A percentile compares a stretch with the other conserved stretches of the same genome.
Conservation (phyloP, 495 filamentous ascomycete genomes). For the Corynascus novoguineensis region DNA sequence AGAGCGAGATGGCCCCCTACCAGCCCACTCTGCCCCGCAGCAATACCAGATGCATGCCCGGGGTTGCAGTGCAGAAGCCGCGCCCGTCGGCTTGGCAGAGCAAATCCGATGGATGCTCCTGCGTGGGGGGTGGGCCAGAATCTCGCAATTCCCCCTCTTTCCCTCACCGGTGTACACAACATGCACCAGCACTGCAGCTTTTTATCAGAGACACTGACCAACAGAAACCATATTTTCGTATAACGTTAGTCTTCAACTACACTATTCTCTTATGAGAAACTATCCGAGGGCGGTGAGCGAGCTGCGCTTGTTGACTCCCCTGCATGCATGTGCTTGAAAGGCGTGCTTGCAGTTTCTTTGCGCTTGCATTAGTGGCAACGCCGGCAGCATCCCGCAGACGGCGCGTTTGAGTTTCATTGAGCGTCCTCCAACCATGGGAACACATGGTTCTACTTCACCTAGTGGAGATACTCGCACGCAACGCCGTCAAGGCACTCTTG, state of each 20-base stretch:
- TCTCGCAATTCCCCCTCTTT: slow-evolving; percentile 5
- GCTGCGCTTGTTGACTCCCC: slow-evolving; percentile 1
- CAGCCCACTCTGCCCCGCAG: not conserved
- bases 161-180: not conserved
- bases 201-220: not conserved
- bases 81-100: slow-evolving; percentile 6
- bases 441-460: too few species aligned
- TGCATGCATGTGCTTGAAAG: not conserved
- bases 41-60: not conserved
- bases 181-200: too few species aligned
- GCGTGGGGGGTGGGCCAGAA: slow-evolving; percentile 8
- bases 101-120: slow-evolving; percentile 2
- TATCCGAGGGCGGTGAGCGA: slow-evolving; percentile 3
- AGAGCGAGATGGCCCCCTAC: not conserved
- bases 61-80: slow-evolving; percentile 6
- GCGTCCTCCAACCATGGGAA: not conserved
- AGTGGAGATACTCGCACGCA: too few species aligned
- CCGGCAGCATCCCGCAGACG: not conserved
- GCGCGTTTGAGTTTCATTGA: not conserved
- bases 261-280: not conserved
- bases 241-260: too few species aligned
- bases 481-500: too few species aligned
- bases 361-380: not conserved
- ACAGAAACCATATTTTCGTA: not conserved
- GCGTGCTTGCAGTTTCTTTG: not conserved